Percentiles rank a stretch among this genome's conserved stretches.
Conservation (phyloP, 352 stramenopile species). For the Pythium biforme region DNA sequence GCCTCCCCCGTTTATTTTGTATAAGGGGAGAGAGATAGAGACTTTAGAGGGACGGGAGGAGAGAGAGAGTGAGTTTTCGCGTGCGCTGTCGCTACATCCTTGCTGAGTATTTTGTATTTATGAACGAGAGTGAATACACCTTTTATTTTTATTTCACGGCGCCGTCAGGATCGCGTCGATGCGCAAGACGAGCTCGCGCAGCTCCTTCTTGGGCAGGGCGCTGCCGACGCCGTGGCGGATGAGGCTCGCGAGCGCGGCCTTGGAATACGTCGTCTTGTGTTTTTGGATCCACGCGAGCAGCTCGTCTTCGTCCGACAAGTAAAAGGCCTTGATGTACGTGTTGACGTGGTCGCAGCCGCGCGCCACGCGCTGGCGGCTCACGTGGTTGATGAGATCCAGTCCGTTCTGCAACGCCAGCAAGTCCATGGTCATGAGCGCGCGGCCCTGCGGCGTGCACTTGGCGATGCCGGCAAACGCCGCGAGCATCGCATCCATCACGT, state of each 20-base stretch:
- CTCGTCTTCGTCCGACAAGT: slow-evolving; percentile 73
- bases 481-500: slow-evolving; percentile 89
- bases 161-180: slow-evolving; percentile 52
- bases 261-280: slow-evolving; percentile 61
- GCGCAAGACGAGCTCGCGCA: slow-evolving; percentile 60
- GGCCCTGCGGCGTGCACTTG: slow-evolving; percentile 93
- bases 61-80: slow-evolving; percentile 14
- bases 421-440: slow-evolving; percentile 97
- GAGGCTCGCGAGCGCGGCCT: slow-evolving; percentile 56
- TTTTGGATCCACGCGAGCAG: slow-evolving; percentile 78
- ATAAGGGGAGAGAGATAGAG: slow-evolving; percentile 1
- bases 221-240: slow-evolving; percentile 67
- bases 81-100: not conserved
- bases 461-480: slow-evolving; percentile 88
- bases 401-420: slow-evolving; percentile 88
- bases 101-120: slow-evolving; percentile 13
- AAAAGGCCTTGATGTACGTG: slow-evolving; percentile 90
- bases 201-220: slow-evolving; percentile 45
- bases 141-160: slow-evolving; percentile 1
- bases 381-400: slow-evolving; percentile 79
- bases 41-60: slow-evolving; percentile 3
- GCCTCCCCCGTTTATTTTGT: not conserved
- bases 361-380: slow-evolving; percentile 45
- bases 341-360: slow-evolving; percentile 68
- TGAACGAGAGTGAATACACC: slow-evolving; percentile 23